Evolutionary conservation across 192 early-diverging fungal genomes (phyloP).

Genomic region (Coemansia sp.): DNA sequence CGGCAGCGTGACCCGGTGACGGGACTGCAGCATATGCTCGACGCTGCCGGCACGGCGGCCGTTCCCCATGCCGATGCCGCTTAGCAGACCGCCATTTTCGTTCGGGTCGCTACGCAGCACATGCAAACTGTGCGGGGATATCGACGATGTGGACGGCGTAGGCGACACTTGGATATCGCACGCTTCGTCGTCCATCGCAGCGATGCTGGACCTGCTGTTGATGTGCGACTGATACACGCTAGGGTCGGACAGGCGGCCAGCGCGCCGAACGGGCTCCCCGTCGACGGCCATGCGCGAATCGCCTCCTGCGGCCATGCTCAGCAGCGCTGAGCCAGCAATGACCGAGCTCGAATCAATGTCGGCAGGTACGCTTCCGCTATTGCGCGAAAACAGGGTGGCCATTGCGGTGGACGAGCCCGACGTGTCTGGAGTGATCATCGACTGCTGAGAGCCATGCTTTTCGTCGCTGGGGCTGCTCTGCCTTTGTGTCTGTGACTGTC

Average conservation of each 20-base stretch:
- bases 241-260: slow-evolving; percentile 42
- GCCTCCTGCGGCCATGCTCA: slow-evolving; percentile 53
- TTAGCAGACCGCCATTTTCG: neutral
- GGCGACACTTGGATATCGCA: slow-evolving; percentile 53
- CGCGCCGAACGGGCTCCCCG: slow-evolving; percentile 19
- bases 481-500: neutral
- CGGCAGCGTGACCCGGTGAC: neutral
- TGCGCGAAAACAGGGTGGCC: slow-evolving; percentile 5
- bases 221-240: slow-evolving; percentile 35
- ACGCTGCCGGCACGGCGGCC: neutral
- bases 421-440: slow-evolving; percentile 9
- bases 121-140: neutral
- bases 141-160: slow-evolving; percentile 36
- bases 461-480: neutral
- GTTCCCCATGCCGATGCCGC: neutral
- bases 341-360: slow-evolving; percentile 48
- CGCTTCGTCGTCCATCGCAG: slow-evolving; percentile 31
- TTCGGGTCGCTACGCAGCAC: neutral
- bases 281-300: slow-evolving; percentile 30
- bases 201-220: slow-evolving; percentile 10
- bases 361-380: slow-evolving; percentile 1
- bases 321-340: slow-evolving; percentile 51
- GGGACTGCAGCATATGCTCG: neutral
- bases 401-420: neutral
- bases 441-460: neutral